phyloP scores from a whole-genome alignment of 352 stramenopile genomes.

The Globisporangium orthogonon region DNA sequence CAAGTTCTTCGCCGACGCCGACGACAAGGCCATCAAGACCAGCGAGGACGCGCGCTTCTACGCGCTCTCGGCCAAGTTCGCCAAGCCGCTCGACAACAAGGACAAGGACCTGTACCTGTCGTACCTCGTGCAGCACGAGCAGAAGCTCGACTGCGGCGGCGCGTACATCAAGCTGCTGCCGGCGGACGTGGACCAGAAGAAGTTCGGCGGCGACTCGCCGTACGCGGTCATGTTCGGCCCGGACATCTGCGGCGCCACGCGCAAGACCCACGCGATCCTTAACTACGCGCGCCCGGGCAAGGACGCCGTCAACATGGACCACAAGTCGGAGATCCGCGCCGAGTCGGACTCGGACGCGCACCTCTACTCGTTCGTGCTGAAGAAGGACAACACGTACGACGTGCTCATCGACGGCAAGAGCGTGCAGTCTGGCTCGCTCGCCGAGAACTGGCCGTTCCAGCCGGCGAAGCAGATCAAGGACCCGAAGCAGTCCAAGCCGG shows the following conservation, averaged over 20 bases:
- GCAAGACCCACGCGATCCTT: conserved; percentile 97
- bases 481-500: conserved; percentile 94
- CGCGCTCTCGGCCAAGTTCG: conserved; percentile 92
- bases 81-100: conserved; percentile 84
- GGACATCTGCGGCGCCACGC: conserved; percentile 96
- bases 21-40: conserved; percentile 94
- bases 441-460: conserved; percentile 96
- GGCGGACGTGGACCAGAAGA: conserved; percentile 86
- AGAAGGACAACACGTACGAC: conserved; percentile 96
- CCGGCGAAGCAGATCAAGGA: conserved; percentile 96
- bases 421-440: conserved; percentile 88
- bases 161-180: conserved; percentile 99
- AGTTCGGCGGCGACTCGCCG: conserved; percentile 93
- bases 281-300: conserved; percentile 95
- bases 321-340: conserved; percentile 76
- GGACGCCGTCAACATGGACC: conserved; percentile 90
- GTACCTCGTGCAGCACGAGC: conserved; percentile 98
- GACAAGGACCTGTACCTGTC: conserved; percentile 91
- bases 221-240: conserved; percentile 99
- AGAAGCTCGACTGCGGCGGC: conserved; percentile 98
- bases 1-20: conserved; percentile 87
- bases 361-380: conserved; percentile 97
- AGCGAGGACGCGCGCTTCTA: conserved; percentile 96
- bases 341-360: conserved; percentile 89
- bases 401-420: conserved; percentile 96